These are phyloP conservation scores for Pelargonium myrrhifolium DNA, from an alignment of 441 rosid species.

Conservation along the genomic window DNA sequence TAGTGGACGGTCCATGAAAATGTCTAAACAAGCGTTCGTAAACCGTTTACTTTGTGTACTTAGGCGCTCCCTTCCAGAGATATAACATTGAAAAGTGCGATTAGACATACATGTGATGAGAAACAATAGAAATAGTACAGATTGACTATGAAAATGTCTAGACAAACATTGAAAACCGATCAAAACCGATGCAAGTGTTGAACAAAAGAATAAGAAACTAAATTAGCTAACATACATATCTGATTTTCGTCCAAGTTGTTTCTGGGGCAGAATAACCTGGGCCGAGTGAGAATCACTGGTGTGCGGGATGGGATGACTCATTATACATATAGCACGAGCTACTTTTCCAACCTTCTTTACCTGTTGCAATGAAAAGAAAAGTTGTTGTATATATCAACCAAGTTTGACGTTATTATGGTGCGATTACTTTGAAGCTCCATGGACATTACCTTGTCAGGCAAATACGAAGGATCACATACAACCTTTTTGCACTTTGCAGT, in stretches of 20 bases:
- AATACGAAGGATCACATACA: conserved; percentile 68
- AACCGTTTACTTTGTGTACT: too few species aligned
- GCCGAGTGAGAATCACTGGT: conserved; percentile 56
- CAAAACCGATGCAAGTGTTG: too few species aligned
- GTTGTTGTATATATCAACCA: background rate
- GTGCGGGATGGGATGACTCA: conserved; percentile 72
- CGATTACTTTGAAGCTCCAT: background rate
- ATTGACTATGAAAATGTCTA: too few species aligned
- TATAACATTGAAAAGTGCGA: too few species aligned
- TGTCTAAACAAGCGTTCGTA: too few species aligned
- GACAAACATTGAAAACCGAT: too few species aligned
- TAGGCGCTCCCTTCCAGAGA: too few species aligned
- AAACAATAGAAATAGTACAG: too few species aligned
- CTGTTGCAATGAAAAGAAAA: conserved; percentile 25
- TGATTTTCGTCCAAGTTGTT: conserved; percentile 67
- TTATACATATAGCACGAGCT: conserved; percentile 57
- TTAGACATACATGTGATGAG: too few species aligned
- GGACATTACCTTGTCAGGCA: conserved; percentile 45
- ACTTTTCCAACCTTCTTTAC: conserved; percentile 55
- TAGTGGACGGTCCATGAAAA: too few species aligned
- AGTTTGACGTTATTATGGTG: background rate
- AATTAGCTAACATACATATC: conserved; percentile 48
- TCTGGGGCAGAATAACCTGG: conserved; percentile 73
- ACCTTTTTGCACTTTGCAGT: conserved; percentile 70
- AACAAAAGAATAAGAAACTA: too few species aligned